phyloP scores from a whole-genome alignment of 768 basidiomycete species.

The Xerocomus potaroensis region DNA sequence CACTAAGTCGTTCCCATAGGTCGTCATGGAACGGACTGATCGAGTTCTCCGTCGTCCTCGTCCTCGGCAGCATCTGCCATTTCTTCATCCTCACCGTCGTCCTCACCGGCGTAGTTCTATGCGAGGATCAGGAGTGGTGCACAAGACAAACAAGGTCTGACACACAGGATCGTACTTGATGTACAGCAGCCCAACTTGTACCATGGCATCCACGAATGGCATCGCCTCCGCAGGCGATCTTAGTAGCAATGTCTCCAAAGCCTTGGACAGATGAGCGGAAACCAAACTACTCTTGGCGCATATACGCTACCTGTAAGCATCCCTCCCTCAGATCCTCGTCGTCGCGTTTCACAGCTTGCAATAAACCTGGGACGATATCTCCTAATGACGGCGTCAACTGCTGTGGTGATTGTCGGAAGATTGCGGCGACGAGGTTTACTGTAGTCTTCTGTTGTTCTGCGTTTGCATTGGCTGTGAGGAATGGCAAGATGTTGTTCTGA shows the following conservation, averaged over 20 bases:
- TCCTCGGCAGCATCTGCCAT: slow-evolving; percentile 61
- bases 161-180: slow-evolving; percentile 91
- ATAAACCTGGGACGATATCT: slow-evolving; percentile 64
- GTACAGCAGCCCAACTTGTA: slow-evolving; percentile 66
- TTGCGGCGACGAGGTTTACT: slow-evolving; percentile 73
- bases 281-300: background rate
- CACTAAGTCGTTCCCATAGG: background rate
- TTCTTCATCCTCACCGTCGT: slow-evolving; percentile 60
- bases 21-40: slow-evolving; percentile 50
- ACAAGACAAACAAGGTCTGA: background rate
- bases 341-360: slow-evolving; percentile 64
- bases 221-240: slow-evolving; percentile 82
- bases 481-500: slow-evolving; percentile 54
- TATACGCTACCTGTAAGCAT: slow-evolving; percentile 57
- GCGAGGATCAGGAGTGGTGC: slow-evolving; percentile 7
- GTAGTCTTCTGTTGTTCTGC: slow-evolving; percentile 74
- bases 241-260: slow-evolving; percentile 80
- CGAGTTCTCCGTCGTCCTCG: slow-evolving; percentile 78
- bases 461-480: slow-evolving; percentile 46
- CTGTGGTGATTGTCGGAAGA: slow-evolving; percentile 69
- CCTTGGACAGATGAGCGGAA: slow-evolving; percentile 33
- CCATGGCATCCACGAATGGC: slow-evolving; percentile 62
- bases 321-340: slow-evolving; percentile 85
- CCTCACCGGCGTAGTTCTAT: slow-evolving; percentile 73
- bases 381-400: slow-evolving; percentile 58